Evolutionary conservation across 257 asterid genomes (phyloP).

Genomic region (Solanum medicagineum): DNA sequence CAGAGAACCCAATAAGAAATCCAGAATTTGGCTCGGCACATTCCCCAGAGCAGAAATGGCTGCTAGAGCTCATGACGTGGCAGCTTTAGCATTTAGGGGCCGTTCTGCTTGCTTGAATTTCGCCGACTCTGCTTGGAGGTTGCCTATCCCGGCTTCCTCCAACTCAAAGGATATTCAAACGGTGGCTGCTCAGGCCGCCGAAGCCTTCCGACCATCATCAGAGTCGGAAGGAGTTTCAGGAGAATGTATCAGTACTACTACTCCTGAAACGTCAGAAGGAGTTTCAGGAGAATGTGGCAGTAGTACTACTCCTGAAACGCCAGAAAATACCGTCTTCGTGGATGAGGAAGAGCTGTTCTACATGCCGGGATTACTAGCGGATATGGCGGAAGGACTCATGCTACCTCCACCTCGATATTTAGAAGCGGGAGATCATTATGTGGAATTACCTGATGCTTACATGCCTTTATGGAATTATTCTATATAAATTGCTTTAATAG

Average conservation of each 20-base stretch:
- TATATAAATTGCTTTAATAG: not conserved
- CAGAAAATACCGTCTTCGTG: not conserved
- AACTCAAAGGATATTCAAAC: conserved; percentile 44
- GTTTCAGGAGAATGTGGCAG: not conserved
- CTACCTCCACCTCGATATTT: conserved; percentile 29
- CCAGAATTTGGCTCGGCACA: conserved; percentile 70
- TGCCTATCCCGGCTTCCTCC: conserved; percentile 34
- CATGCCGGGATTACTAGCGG: conserved; percentile 24
- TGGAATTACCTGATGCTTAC: not conserved
- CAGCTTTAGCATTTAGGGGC: conserved; percentile 52
- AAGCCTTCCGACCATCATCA: conserved; percentile 20
- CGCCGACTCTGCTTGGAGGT: conserved; percentile 44
- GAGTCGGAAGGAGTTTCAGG: not conserved
- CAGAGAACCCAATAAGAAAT: conserved; percentile 48
- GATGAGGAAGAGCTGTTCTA: conserved; percentile 1
- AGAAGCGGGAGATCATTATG: not conserved
- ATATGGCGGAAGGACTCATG: conserved; percentile 53
- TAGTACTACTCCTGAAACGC: not conserved
- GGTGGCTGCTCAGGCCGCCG: conserved; percentile 41
- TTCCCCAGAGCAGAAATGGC: conserved; percentile 53
- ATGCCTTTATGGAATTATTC: not conserved
- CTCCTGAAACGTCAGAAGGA: not conserved
- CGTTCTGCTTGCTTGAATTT: conserved; percentile 49
- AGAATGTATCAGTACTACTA: not conserved
- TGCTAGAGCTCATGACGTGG: conserved; percentile 66